phyloP scores from a whole-genome alignment of 495 filamentous ascomycete species.

The Neurospora sp. region DNA sequence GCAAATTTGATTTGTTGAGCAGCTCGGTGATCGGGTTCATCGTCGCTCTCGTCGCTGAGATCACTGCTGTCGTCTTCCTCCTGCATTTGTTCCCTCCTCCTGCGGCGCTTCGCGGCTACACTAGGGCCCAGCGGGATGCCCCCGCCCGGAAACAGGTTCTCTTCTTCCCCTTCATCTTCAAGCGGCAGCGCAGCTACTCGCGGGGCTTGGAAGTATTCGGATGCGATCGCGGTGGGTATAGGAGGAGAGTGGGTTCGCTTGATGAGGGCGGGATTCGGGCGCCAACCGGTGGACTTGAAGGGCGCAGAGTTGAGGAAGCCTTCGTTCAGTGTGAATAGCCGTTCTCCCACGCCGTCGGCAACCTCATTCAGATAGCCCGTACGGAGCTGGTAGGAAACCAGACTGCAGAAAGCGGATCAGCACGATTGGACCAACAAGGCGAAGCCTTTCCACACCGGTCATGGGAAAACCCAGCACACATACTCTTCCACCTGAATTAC shows the following conservation, averaged over 20 bases:
- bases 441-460: not conserved
- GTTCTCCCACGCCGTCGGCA: constrained; percentile 91
- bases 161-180: constrained; percentile 73
- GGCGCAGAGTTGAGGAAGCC: constrained; percentile 85
- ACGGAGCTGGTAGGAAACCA: constrained; percentile 88
- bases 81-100: constrained; percentile 68
- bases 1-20: constrained; percentile 84
- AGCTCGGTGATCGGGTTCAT: constrained; percentile 60
- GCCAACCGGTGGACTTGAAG: constrained; percentile 93
- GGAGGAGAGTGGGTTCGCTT: constrained; percentile 93
- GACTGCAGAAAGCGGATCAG: constrained; percentile 39
- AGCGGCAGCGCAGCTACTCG: constrained; percentile 41
- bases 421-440: constrained; percentile 1
- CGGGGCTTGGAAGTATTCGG: constrained; percentile 85
- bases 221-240: constrained; percentile 80
- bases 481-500: constrained; percentile 97
- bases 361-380: constrained; percentile 83
- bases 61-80: constrained; percentile 98
- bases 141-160: constrained; percentile 65
- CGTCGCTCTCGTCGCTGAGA: constrained; percentile 91
- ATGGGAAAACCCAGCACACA: constrained; percentile 18
- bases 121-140: constrained; percentile 67
- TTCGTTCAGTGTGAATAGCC: constrained; percentile 86
- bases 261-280: constrained; percentile 60
- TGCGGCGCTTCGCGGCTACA: constrained; percentile 42